phyloP scores from a whole-genome alignment of 2,329 filamentous ascomycete genomes.

The Fusarium sp. region DNA sequence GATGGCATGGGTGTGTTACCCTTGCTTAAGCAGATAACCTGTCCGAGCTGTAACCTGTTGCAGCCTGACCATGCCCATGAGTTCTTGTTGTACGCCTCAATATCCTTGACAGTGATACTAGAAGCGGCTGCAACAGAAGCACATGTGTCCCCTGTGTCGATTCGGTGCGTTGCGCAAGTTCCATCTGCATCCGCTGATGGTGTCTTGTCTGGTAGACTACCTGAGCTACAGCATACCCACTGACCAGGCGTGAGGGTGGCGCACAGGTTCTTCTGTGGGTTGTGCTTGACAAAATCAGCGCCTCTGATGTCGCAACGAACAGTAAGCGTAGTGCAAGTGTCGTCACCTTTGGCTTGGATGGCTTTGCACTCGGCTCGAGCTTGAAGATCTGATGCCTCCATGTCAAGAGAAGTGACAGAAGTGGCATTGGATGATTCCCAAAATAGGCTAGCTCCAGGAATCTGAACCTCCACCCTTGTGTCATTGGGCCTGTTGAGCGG shows the following conservation, averaged over 20 bases:
- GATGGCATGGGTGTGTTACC: constrained; percentile 50
- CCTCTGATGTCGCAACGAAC: constrained; percentile 53
- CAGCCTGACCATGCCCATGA: constrained; percentile 51
- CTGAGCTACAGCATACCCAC: constrained; percentile 54
- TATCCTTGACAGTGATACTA: constrained; percentile 50
- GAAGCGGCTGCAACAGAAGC: constrained; percentile 51
- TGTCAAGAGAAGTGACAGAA: not conserved
- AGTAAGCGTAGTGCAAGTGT: constrained; percentile 53
- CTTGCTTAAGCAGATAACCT: constrained; percentile 46
- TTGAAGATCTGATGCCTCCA: not conserved
- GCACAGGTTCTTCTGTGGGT: constrained; percentile 45
- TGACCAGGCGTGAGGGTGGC: constrained; percentile 47
- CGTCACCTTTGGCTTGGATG: constrained; percentile 37
- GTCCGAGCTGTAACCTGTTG: constrained; percentile 30
- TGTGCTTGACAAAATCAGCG: constrained; percentile 52
- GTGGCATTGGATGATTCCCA: not conserved
- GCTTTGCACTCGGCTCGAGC: constrained; percentile 2
- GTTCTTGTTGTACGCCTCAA: constrained; percentile 43
- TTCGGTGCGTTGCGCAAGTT: constrained; percentile 53
- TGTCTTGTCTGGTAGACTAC: constrained; percentile 27
- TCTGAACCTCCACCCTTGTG: not conserved
- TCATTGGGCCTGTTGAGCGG: not conserved
- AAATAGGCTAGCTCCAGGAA: not conserved
- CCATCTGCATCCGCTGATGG: constrained; percentile 44
- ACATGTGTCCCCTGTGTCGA: constrained; percentile 49